Percentiles rank a stretch among this genome's conserved stretches.
Conservation (phyloP, 257 asterid species). For the Gardenia jasminoides region DNA sequence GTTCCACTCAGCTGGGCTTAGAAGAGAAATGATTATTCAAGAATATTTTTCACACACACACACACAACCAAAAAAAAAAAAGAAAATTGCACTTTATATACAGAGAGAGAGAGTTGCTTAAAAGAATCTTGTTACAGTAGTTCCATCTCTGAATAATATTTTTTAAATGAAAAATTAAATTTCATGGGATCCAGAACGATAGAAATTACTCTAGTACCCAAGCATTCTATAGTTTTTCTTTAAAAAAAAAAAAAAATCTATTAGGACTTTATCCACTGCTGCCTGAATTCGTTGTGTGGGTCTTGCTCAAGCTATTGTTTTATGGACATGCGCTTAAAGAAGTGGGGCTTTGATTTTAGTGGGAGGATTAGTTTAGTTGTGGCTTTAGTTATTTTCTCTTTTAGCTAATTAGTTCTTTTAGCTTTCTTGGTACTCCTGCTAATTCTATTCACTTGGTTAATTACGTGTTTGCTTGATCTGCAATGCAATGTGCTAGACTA, state of each 20-base stretch:
- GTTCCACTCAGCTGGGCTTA: not conserved
- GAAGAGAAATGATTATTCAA: conserved; percentile 1
- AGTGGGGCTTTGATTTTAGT: conserved; percentile 17
- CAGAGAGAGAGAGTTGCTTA: too few relatives aligned
- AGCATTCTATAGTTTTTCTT: not conserved
- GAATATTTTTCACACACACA: not conserved
- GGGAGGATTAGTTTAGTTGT: conserved; percentile 1
- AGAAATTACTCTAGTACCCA: not conserved
- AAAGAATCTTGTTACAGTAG: not conserved
- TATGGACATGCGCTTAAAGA: conserved; percentile 22
- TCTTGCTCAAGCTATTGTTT: conserved; percentile 7
- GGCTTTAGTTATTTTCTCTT: not conserved
- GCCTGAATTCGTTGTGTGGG: conserved; percentile 7
- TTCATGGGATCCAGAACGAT: not conserved
- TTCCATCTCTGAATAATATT: not conserved
- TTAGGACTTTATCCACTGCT: not conserved
- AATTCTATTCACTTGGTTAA: not conserved
- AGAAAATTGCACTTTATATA: not conserved
- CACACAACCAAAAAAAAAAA: not conserved
- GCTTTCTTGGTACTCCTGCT: not conserved
- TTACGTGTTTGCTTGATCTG: not conserved
- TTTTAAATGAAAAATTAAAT: not conserved
- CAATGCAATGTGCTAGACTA: not conserved
- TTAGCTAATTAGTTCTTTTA: not conserved
- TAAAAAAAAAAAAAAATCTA: not conserved